These are phyloP conservation scores for Sequoia sempervirens DNA, from an alignment of 75 land plant genomes.

Conservation along the genomic window DNA sequence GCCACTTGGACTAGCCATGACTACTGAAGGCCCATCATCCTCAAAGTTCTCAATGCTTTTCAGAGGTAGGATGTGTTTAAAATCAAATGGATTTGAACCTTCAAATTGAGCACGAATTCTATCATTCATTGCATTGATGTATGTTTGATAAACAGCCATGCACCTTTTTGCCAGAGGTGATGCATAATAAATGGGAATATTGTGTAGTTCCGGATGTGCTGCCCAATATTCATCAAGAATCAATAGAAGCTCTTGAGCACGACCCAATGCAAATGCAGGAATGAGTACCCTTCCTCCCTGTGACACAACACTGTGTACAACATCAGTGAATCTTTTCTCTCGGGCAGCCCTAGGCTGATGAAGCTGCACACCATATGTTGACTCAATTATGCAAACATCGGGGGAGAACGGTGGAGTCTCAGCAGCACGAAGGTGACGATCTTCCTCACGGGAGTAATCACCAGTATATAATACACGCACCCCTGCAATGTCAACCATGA, in stretches of 20 bases:
- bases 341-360: constrained; percentile 32
- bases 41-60: too few relatives aligned
- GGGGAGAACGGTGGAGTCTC: constrained; percentile 69
- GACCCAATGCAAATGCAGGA: constrained; percentile 94
- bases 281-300: constrained; percentile 93
- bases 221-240: constrained; percentile 97
- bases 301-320: constrained; percentile 63
- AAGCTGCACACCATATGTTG: constrained; percentile 75
- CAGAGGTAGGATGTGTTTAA: too few relatives aligned
- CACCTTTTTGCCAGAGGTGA: constrained; percentile 44
- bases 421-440: constrained; percentile 90
- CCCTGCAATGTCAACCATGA: constrained; percentile 96
- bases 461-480: constrained; percentile 86
- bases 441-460: constrained; percentile 38
- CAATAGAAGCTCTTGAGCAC: constrained; percentile 88
- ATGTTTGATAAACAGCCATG: too few relatives aligned
- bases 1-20: constrained; percentile 77
- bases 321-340: constrained; percentile 88
- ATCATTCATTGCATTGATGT: too few relatives aligned
- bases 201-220: constrained; percentile 89
- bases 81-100: too few relatives aligned
- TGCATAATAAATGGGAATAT: constrained; percentile 91
- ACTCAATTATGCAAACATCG: constrained; percentile 93
- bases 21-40: constrained; percentile 36
- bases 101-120: too few relatives aligned